Conservation (phyloP, 2,329 filamentous ascomycete genomes). For the Colletotrichum liaoningense region DNA sequence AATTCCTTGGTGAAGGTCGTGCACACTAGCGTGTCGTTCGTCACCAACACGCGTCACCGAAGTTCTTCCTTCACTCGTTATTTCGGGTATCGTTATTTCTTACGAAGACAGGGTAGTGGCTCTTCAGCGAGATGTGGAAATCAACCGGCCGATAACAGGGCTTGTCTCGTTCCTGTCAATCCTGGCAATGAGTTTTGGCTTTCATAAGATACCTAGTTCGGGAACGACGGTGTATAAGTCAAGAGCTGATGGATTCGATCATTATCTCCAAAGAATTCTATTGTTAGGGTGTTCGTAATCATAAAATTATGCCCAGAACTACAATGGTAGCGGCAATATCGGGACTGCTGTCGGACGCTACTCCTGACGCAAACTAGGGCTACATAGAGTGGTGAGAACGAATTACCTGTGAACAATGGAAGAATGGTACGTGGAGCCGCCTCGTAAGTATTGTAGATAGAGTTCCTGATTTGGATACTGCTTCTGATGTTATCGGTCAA, state of each 20-base stretch:
- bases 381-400: not conserved
- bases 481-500: too few relatives aligned
- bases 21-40: rapidly evolving
- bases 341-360: not conserved
- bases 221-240: too few relatives aligned
- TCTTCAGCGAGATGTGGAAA: not conserved
- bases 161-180: not conserved
- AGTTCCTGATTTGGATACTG: too few relatives aligned
- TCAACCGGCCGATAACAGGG: not conserved
- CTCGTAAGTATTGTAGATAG: too few relatives aligned
- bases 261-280: too few relatives aligned
- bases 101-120: not conserved
- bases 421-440: too few relatives aligned
- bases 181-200: not conserved
- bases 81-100: too few relatives aligned
- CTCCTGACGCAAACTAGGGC: not conserved
- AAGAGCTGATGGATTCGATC: too few relatives aligned
- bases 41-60: not conserved
- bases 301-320: too few relatives aligned
- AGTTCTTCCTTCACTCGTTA: not conserved
- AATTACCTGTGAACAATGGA: rapidly evolving
- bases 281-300: too few relatives aligned
- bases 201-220: not conserved
- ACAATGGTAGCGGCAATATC: too few relatives aligned
- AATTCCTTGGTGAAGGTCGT: too few relatives aligned